These are phyloP conservation scores for Graphilbum ipis-grandicollis DNA, from an alignment of 2,329 filamentous ascomycete species.

Conservation along the genomic window DNA sequence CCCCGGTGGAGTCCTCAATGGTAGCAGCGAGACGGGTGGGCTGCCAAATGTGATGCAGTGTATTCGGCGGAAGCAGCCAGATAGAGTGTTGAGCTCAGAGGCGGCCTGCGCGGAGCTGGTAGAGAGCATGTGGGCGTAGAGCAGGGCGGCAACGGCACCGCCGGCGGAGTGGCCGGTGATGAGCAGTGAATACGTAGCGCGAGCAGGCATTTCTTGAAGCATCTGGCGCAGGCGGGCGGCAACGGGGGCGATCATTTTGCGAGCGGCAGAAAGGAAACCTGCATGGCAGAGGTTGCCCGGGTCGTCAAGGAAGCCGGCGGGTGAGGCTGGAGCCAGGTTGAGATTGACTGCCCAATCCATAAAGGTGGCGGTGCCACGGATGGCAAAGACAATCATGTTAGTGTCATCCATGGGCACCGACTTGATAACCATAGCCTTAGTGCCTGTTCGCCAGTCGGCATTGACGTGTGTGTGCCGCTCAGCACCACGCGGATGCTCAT, in stretches of 20 bases:
- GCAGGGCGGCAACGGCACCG: slow-evolving; percentile 62
- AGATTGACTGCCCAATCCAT: slow-evolving; percentile 81
- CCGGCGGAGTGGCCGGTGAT: slow-evolving; percentile 80
- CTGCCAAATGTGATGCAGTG: slow-evolving; percentile 81
- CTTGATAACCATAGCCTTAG: slow-evolving; percentile 75
- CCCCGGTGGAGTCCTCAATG: slow-evolving; percentile 28
- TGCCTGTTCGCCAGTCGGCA: slow-evolving; percentile 55
- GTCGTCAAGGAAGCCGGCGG: slow-evolving; percentile 60
- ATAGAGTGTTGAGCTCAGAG: slow-evolving; percentile 54
- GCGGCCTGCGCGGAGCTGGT: slow-evolving; percentile 29
- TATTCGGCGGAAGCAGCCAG: slow-evolving; percentile 55
- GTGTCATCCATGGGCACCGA: slow-evolving; percentile 62
- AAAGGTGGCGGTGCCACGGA: slow-evolving; percentile 64
- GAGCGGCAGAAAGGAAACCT: slow-evolving; percentile 61
- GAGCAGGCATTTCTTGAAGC: slow-evolving; percentile 52
- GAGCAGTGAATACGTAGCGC: slow-evolving; percentile 51
- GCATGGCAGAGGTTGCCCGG: slow-evolving; percentile 60
- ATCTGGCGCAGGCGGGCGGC: slow-evolving; percentile 52
- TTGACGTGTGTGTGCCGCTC: slow-evolving; percentile 54
- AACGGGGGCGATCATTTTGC: slow-evolving; percentile 57
- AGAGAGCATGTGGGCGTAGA: slow-evolving; percentile 69
- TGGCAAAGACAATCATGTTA: slow-evolving; percentile 67
- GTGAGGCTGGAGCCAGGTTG: slow-evolving; percentile 47
- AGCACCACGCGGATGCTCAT: slow-evolving; percentile 42
- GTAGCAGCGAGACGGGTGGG: slow-evolving; percentile 57